These are phyloP conservation scores for Trichoderma parareesei DNA, from an alignment of 495 filamentous ascomycete genomes.

Conservation along the genomic window DNA sequence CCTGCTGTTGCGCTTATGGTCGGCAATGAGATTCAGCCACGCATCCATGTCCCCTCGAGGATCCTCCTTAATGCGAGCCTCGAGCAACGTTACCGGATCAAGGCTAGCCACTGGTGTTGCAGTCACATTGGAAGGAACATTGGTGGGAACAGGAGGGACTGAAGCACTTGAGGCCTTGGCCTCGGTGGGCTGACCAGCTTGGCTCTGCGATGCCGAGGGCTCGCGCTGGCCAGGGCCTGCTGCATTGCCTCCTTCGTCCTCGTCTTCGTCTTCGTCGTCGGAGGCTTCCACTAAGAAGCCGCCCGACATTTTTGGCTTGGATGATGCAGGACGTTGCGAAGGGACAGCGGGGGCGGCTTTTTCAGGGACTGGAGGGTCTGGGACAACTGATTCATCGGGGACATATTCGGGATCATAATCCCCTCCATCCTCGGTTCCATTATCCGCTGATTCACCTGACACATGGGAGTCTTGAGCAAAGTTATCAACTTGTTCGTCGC, in stretches of 20 bases:
- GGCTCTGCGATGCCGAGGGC: background rate
- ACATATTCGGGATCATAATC: constrained; percentile 46
- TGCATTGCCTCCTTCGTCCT: constrained; percentile 38
- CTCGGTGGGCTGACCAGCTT: background rate
- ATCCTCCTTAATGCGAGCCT: constrained; percentile 85
- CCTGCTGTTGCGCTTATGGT: constrained; percentile 74
- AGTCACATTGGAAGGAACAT: constrained; percentile 13
- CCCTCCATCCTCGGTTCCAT: constrained; percentile 35
- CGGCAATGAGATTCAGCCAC: constrained; percentile 78
- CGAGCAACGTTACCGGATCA: constrained; percentile 75
- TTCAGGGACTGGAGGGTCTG: constrained; percentile 9
- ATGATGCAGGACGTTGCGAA: constrained; percentile 25
- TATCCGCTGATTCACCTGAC: constrained; percentile 36
- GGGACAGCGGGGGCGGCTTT: constrained; percentile 19
- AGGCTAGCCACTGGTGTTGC: constrained; percentile 38
- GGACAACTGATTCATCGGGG: constrained; percentile 14
- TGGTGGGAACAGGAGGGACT: constrained; percentile 12
- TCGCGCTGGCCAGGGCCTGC: background rate
- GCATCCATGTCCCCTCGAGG: constrained; percentile 84
- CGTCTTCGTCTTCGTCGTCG: constrained; percentile 44
- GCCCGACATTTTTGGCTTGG: constrained; percentile 63
- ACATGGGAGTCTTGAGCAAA: constrained; percentile 36
- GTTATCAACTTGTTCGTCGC: constrained; percentile 39
- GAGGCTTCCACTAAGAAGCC: constrained; percentile 77
- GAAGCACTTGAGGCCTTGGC: background rate